Conservation (phyloP, 2,329 filamentous ascomycete genomes). For the Fusarium sp. region DNA sequence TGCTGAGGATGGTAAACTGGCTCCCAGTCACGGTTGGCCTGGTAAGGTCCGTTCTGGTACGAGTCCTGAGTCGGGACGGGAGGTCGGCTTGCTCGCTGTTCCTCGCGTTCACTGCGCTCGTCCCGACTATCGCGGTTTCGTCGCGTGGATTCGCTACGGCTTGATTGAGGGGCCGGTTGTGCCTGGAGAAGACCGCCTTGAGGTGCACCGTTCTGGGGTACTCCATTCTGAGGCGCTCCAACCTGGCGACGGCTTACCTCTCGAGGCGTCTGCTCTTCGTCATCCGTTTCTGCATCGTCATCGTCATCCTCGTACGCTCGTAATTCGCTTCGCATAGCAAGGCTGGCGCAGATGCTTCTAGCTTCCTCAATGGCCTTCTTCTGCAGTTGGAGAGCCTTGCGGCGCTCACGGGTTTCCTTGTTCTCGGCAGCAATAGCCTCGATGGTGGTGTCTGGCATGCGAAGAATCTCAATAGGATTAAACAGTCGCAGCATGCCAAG, state of each 20-base stretch:
- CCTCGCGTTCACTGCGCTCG: slow-evolving; percentile 29
- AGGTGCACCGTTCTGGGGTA: slow-evolving; percentile 21
- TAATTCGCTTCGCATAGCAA: slow-evolving; percentile 63
- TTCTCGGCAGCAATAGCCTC: slow-evolving; percentile 63
- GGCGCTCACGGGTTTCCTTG: slow-evolving; percentile 61
- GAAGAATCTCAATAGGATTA: slow-evolving; percentile 61
- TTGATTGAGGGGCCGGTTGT: slow-evolving; percentile 17
- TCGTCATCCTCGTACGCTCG: slow-evolving; percentile 52
- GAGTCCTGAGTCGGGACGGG: slow-evolving; percentile 35
- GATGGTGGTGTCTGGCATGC: slow-evolving; percentile 55
- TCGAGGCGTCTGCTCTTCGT: slow-evolving; percentile 39
- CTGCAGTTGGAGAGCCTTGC: slow-evolving; percentile 57
- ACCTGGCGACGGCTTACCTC: slow-evolving; percentile 30
- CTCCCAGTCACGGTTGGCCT: slow-evolving; percentile 44
- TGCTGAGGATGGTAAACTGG: slow-evolving; percentile 38
- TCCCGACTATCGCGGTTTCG: slow-evolving; percentile 39
- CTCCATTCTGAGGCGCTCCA: slow-evolving; percentile 22
- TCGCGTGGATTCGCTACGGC: slow-evolving; percentile 33
- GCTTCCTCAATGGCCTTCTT: slow-evolving; percentile 62
- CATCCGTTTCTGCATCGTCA: slow-evolving; percentile 45
- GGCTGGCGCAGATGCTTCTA: slow-evolving; percentile 57
- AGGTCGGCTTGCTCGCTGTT: slow-evolving; percentile 33
- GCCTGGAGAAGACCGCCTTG: slow-evolving; percentile 28
- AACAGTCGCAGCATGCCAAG: slow-evolving; percentile 62
- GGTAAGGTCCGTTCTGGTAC: slow-evolving; percentile 33